Evolutionary conservation across 192 early-diverging fungal genomes (phyloP).

Genomic region (Coemansia sp.): DNA sequence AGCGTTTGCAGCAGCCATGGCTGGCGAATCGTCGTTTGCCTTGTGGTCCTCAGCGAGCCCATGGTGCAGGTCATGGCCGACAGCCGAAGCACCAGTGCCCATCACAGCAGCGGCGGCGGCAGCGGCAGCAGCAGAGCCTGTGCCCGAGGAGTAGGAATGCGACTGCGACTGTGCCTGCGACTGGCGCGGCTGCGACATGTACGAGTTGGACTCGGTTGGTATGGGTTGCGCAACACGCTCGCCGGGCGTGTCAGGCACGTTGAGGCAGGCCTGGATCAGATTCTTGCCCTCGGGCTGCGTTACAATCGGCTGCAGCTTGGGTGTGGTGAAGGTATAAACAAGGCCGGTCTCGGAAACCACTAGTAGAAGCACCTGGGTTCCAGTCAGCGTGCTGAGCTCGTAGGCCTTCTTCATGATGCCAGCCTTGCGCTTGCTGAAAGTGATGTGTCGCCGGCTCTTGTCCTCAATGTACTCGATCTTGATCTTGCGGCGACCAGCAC

Average conservation of each 20-base stretch:
- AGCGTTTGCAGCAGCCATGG: constrained; percentile 12
- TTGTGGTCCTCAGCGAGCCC: constrained; percentile 38
- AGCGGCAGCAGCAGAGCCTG: constrained; percentile 14
- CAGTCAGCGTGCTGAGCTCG: constrained; percentile 89
- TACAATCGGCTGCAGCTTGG: constrained; percentile 89
- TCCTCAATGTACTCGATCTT: constrained; percentile 96
- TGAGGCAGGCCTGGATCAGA: constrained; percentile 89
- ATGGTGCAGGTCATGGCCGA: constrained; percentile 16
- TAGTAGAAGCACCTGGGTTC: constrained; percentile 89
- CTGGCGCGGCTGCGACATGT: constrained; percentile 54
- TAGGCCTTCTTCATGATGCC: constrained; percentile 99
- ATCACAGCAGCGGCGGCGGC: constrained; percentile 26
- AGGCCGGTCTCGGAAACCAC: constrained; percentile 95
- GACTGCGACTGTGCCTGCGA: constrained; percentile 3
- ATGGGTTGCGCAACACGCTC: constrained; percentile 43
- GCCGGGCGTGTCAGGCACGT: constrained; percentile 72
- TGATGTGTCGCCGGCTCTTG: constrained; percentile 89
- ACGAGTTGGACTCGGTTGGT: constrained; percentile 52
- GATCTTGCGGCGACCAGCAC: constrained; percentile 86
- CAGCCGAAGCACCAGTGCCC: constrained; percentile 16
- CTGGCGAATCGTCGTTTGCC: constrained; percentile 17
- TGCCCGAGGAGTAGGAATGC: neutral
- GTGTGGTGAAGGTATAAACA: constrained; percentile 93
- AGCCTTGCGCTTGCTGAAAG: constrained; percentile 92
- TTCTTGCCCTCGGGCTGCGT: constrained; percentile 90